A percentile compares a stretch with the other conserved stretches of the same genome.
These are phyloP conservation scores for Lodderomyces theae DNA, from an alignment of 1,139 yeast genomes.

Conservation along the genomic window DNA sequence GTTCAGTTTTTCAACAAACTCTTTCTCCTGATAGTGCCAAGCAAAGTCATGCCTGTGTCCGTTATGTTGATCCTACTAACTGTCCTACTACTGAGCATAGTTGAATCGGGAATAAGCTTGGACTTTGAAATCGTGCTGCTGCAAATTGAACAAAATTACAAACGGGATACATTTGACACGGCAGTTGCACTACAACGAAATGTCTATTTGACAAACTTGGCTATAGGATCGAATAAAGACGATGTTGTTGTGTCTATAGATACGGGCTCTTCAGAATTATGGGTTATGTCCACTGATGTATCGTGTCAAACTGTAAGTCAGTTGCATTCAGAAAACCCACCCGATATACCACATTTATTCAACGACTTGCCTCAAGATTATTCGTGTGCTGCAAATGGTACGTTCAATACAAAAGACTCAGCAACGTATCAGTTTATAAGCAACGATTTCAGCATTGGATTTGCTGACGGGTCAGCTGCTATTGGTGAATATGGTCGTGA, in stretches of 20 bases:
- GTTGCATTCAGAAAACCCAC: slow-evolving; percentile 8
- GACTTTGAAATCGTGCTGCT: background rate
- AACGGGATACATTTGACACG: slow-evolving; percentile 1
- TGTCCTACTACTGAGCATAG: background rate
- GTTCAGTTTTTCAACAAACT: background rate
- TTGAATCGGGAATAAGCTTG: background rate
- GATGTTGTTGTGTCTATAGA: slow-evolving; percentile 35
- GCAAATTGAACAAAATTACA: background rate
- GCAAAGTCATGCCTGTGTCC: background rate
- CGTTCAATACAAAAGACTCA: slow-evolving; percentile 12
- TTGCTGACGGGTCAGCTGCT: slow-evolving; percentile 44
- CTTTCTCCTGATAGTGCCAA: too few species aligned
- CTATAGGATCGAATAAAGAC: slow-evolving; percentile 33
- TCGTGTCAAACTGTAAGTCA: slow-evolving; percentile 38
- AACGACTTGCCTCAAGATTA: slow-evolving; percentile 10
- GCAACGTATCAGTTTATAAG: slow-evolving; percentile 6
- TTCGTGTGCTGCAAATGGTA: slow-evolving; percentile 13
- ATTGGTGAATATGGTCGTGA: slow-evolving; percentile 60
- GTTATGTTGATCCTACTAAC: background rate
- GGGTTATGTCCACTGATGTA: slow-evolving; percentile 26
- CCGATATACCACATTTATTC: slow-evolving; percentile 10
- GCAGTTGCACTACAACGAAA: slow-evolving; percentile 2
- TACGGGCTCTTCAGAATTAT: slow-evolving; percentile 46
- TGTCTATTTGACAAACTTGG: slow-evolving; percentile 39
- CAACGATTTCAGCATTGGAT: slow-evolving; percentile 21